Conservation (phyloP, 2,329 filamentous ascomycete genomes). For the Diaporthe citrichinensis region DNA sequence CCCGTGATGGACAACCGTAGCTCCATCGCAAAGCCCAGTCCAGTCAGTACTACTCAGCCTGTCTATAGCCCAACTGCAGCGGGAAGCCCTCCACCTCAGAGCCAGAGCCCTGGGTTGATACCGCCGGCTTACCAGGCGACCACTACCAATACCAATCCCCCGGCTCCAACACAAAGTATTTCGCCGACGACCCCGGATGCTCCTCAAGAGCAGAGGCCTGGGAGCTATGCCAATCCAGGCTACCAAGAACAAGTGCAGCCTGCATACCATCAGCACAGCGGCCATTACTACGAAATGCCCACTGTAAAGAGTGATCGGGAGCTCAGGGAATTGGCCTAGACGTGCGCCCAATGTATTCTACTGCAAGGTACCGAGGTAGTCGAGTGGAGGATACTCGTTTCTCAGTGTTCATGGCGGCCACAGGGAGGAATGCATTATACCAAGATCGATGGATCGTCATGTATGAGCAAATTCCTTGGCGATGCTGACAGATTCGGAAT, state of each 20-base stretch:
- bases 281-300: slow-evolving; percentile 50
- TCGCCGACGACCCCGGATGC: slow-evolving; percentile 5
- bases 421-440: no score
- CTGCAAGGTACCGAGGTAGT: not conserved
- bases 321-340: slow-evolving; percentile 51
- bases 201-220: slow-evolving; percentile 27
- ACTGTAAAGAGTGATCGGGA: slow-evolving; percentile 49
- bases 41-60: slow-evolving; percentile 32
- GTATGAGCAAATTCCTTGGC: not conserved
- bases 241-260: slow-evolving; percentile 3
- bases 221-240: not conserved
- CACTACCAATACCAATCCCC: not conserved
- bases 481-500: not conserved
- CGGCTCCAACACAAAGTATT: slow-evolving; percentile 23
- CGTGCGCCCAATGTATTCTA: not conserved
- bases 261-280: slow-evolving; percentile 27
- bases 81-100: slow-evolving; percentile 45
- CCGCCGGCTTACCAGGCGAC: slow-evolving; percentile 24
- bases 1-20: slow-evolving; percentile 25
- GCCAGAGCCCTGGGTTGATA: slow-evolving; percentile 23
- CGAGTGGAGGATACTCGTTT: not conserved
- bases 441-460: not conserved
- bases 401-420: not conserved
- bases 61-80: slow-evolving; percentile 41
- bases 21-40: slow-evolving; percentile 39